These are phyloP conservation scores for Aspergillus clavatus DNA, from an alignment of 2,329 filamentous ascomycete genomes.

Conservation along the genomic window DNA sequence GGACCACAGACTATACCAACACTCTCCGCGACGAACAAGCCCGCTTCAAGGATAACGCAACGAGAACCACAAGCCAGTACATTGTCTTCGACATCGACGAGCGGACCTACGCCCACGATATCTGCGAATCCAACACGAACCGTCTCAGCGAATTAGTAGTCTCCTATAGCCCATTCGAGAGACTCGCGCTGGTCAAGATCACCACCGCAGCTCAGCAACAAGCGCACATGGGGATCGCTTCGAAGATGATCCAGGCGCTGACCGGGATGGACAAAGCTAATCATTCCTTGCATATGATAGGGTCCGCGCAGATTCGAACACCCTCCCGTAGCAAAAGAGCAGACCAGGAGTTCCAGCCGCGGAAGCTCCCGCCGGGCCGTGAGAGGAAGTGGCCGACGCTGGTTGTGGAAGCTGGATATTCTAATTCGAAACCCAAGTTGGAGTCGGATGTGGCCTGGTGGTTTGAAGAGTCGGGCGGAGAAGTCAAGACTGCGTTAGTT, in stretches of 20 bases:
- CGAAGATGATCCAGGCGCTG: neutral
- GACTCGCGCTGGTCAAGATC: neutral
- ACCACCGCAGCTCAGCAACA: neutral
- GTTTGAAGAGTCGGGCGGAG: neutral
- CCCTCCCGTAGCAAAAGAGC: neutral
- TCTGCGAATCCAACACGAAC: neutral
- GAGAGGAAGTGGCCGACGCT: neutral
- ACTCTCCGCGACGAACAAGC: neutral
- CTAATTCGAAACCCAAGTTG: neutral
- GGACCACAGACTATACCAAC: neutral
- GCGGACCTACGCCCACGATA: neutral
- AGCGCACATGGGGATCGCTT: neutral
- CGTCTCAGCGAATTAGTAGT: neutral
- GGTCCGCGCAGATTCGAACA: neutral
- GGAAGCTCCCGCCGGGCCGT: neutral
- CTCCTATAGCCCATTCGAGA: neutral
- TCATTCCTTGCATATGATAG: neutral
- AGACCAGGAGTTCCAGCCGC: neutral
- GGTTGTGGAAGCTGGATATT: neutral
- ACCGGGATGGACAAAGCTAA: neutral
- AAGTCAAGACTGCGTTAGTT: neutral
- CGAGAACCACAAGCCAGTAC: neutral
- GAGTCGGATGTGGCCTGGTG: slow-evolving; percentile 1
- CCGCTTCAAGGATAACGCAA: neutral
- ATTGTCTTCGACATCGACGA: neutral